These are phyloP conservation scores for Detonula confervacea DNA, from an alignment of 352 stramenopile genomes.

Conservation along the genomic window DNA sequence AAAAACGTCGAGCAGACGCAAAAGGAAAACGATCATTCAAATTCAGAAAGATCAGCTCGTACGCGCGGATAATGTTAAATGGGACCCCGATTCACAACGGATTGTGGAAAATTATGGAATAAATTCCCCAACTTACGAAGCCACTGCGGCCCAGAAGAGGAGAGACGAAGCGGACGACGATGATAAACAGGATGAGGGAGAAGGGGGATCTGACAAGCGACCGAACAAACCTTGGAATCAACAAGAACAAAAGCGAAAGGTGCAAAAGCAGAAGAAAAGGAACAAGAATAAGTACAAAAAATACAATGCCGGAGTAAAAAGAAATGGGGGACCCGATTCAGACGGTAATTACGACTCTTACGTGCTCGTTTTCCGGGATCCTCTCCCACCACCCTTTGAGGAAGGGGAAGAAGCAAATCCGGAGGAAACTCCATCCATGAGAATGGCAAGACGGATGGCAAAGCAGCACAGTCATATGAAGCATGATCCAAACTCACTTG, in stretches of 20 bases:
- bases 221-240: slow-evolving; percentile 33
- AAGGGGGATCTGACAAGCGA: background rate
- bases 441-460: slow-evolving; percentile 44
- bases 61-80: slow-evolving; percentile 51
- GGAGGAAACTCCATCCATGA: slow-evolving; percentile 40
- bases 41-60: slow-evolving; percentile 48
- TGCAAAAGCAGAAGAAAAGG: too few species aligned
- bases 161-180: slow-evolving; percentile 28
- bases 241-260: too few species aligned
- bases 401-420: slow-evolving; percentile 12
- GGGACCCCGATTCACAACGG: slow-evolving; percentile 27
- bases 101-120: slow-evolving; percentile 47
- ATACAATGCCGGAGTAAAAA: slow-evolving; percentile 15
- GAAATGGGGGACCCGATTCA: slow-evolving; percentile 29
- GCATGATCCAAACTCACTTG: slow-evolving; percentile 46
- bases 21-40: slow-evolving; percentile 45
- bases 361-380: slow-evolving; percentile 42
- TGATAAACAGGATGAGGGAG: too few species aligned
- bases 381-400: slow-evolving; percentile 11
- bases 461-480: slow-evolving; percentile 25
- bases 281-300: slow-evolving; percentile 43
- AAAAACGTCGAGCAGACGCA: background rate
- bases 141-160: slow-evolving; percentile 5
- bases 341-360: slow-evolving; percentile 54
- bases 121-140: slow-evolving; percentile 41